phyloP scores from a whole-genome alignment of 371 early-diverging fungal species.

The Syncephalis fuscata region DNA sequence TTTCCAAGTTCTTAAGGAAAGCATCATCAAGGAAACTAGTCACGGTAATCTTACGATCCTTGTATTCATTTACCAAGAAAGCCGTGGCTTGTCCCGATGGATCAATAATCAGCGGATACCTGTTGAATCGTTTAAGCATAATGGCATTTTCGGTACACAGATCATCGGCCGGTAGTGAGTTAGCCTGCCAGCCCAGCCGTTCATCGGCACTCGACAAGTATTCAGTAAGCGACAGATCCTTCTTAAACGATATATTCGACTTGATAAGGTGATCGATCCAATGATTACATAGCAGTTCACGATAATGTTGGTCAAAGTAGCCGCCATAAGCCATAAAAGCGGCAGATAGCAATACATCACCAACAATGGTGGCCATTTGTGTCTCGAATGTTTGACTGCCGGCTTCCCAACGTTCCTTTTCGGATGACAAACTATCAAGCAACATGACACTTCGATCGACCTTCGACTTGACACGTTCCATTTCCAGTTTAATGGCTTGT shows the following conservation, averaged over 20 bases:
- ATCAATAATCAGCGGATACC: slow-evolving; percentile 95
- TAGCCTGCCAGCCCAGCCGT: slow-evolving; percentile 78
- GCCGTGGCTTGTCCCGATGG: slow-evolving; percentile 88
- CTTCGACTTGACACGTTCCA: slow-evolving; percentile 84
- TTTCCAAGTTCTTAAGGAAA: slow-evolving; percentile 93
- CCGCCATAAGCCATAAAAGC: slow-evolving; percentile 95
- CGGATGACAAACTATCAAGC: slow-evolving; percentile 81
- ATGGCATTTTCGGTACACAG: slow-evolving; percentile 94
- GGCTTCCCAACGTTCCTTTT: slow-evolving; percentile 85
- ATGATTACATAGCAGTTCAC: slow-evolving; percentile 53
- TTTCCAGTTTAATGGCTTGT: slow-evolving; percentile 82
- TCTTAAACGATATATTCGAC: slow-evolving; percentile 67
- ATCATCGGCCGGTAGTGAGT: slow-evolving; percentile 77
- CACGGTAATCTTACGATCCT: slow-evolving; percentile 74
- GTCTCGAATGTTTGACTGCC: slow-evolving; percentile 83
- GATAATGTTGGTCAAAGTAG: slow-evolving; percentile 92
- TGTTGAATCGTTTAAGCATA: slow-evolving; percentile 84
- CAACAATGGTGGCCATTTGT: slow-evolving; percentile 96
- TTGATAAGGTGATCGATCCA: slow-evolving; percentile 63
- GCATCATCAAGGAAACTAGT: slow-evolving; percentile 96
- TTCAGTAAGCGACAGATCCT: slow-evolving; percentile 71
- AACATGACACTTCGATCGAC: slow-evolving; percentile 85
- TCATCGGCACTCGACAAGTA: slow-evolving; percentile 90
- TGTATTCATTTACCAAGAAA: slow-evolving; percentile 77
- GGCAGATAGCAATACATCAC: slow-evolving; percentile 86